Evolutionary conservation across 2,329 filamentous ascomycete genomes (phyloP).

Genomic region (Nemania sp.): DNA sequence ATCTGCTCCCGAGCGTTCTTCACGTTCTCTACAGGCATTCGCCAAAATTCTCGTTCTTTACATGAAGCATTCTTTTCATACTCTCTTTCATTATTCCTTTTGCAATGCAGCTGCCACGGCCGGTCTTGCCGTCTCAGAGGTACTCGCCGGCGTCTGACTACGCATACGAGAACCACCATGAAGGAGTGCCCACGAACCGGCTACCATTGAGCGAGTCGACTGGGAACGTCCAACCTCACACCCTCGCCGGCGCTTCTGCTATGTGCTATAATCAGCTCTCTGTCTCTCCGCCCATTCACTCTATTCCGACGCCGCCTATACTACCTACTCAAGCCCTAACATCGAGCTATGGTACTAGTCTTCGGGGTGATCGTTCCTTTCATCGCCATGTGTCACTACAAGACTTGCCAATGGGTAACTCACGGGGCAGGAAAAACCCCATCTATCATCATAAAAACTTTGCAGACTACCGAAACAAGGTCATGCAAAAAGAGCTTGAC

Average conservation of each 20-base stretch:
- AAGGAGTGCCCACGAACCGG: slow-evolving; percentile 52
- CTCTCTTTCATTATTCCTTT: slow-evolving; percentile 41
- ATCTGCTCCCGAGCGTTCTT: slow-evolving; percentile 53
- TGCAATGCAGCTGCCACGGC: slow-evolving; percentile 58
- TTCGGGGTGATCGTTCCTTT: slow-evolving; percentile 51
- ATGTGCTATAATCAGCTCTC: slow-evolving; percentile 59
- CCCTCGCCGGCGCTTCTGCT: slow-evolving; percentile 54
- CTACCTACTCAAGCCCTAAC: slow-evolving; percentile 65
- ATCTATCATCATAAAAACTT: slow-evolving; percentile 73
- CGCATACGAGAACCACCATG: slow-evolving; percentile 59
- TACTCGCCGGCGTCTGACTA: slow-evolving; percentile 61
- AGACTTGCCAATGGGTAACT: slow-evolving; percentile 50
- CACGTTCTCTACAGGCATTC: slow-evolving; percentile 49
- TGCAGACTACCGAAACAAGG: slow-evolving; percentile 73
- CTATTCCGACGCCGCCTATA: slow-evolving; percentile 58
- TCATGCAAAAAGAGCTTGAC: slow-evolving; percentile 70
- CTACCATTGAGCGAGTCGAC: slow-evolving; percentile 65
- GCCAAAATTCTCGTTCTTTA: slow-evolving; percentile 50
- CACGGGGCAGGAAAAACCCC: slow-evolving; percentile 62
- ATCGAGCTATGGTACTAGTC: slow-evolving; percentile 59
- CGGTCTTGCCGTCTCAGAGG: slow-evolving; percentile 64
- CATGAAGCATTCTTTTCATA: slow-evolving; percentile 50
- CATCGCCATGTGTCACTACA: slow-evolving; percentile 52
- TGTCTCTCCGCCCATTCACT: slow-evolving; percentile 57
- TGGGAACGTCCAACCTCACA: slow-evolving; percentile 62